Percentiles rank a stretch among this genome's conserved stretches.
phyloP scores from a whole-genome alignment of 768 basidiomycete genomes.

The Lentinus brumalis region DNA sequence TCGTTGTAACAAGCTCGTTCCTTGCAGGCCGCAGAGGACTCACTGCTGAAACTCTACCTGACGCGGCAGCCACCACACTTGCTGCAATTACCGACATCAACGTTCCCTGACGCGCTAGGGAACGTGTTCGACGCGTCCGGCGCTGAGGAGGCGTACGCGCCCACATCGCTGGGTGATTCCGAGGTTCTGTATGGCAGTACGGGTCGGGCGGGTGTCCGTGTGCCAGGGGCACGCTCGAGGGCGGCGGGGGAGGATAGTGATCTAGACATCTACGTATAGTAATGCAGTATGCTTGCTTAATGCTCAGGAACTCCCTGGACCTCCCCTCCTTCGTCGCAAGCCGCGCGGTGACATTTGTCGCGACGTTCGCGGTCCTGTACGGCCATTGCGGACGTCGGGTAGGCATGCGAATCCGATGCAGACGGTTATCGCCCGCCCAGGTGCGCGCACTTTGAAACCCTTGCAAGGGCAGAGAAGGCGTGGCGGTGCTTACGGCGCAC shows the following conservation, averaged over 20 bases:
- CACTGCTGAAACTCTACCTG: constrained; percentile 80
- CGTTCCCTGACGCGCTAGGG: constrained; percentile 61
- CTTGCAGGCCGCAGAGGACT: constrained; percentile 79
- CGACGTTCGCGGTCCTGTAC: not conserved
- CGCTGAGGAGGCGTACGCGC: constrained; percentile 48
- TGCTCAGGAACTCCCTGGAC: constrained; percentile 1
- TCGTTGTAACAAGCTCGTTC: constrained; percentile 1
- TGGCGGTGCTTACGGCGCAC: constrained; percentile 15
- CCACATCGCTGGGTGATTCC: constrained; percentile 57
- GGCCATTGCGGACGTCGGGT: not conserved
- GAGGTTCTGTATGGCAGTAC: constrained; percentile 74
- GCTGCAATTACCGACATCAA: constrained; percentile 70
- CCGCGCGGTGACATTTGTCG: not conserved
- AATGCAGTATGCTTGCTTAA: constrained; percentile 23
- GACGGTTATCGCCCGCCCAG: not conserved
- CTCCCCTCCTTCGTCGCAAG: not conserved
- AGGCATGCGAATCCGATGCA: not conserved
- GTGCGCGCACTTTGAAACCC: not conserved
- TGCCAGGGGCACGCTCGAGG: constrained; percentile 23
- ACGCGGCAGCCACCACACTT: constrained; percentile 72
- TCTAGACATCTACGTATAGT: constrained; percentile 27
- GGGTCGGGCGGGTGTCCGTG: constrained; percentile 45
- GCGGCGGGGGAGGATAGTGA: constrained; percentile 18
- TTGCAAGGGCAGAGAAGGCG: not conserved
- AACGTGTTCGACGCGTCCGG: constrained; percentile 51